Conservation (phyloP, 2,329 filamentous ascomycete species). For the Colletotrichum cereale region DNA sequence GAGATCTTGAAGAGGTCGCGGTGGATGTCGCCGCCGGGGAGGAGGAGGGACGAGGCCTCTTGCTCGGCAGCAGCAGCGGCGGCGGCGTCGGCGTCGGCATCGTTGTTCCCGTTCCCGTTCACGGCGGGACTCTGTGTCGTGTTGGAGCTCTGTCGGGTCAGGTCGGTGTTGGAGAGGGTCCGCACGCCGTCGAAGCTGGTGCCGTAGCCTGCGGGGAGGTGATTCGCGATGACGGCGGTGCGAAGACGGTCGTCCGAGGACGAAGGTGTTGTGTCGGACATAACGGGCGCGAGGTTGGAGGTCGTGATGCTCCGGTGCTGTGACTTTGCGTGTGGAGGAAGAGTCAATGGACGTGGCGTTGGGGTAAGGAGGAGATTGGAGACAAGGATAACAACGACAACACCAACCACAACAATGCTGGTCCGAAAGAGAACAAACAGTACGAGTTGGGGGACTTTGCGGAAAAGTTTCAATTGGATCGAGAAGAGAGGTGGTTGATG, state of each 20-base stretch:
- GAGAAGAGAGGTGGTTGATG: neutral
- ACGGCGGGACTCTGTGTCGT: slow-evolving; percentile 9
- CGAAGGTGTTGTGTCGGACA: slow-evolving; percentile 35
- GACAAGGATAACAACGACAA: neutral
- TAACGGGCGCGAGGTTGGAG: neutral
- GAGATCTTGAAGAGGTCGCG: slow-evolving; percentile 82
- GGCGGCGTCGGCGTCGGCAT: slow-evolving; percentile 45
- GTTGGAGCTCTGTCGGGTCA: slow-evolving; percentile 28
- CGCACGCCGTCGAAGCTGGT: slow-evolving; percentile 41
- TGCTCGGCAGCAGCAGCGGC: slow-evolving; percentile 35
- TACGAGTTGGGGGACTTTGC: neutral
- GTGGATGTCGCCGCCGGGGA: slow-evolving; percentile 84
- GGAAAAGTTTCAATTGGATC: slow-evolving; percentile 3
- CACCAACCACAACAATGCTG: neutral
- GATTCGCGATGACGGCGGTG: slow-evolving; percentile 38
- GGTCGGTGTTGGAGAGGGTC: slow-evolving; percentile 29
- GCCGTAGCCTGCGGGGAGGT: slow-evolving; percentile 41
- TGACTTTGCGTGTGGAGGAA: neutral
- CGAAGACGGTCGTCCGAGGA: slow-evolving; percentile 34
- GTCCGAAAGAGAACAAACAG: neutral
- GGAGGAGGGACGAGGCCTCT: slow-evolving; percentile 74
- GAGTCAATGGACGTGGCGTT: neutral
- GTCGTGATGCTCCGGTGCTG: neutral
- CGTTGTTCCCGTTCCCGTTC: neutral
- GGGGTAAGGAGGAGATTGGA: neutral